Evolutionary conservation across 2,329 filamentous ascomycete genomes (phyloP).

Genomic region (Pleurostoma richardsiae): DNA sequence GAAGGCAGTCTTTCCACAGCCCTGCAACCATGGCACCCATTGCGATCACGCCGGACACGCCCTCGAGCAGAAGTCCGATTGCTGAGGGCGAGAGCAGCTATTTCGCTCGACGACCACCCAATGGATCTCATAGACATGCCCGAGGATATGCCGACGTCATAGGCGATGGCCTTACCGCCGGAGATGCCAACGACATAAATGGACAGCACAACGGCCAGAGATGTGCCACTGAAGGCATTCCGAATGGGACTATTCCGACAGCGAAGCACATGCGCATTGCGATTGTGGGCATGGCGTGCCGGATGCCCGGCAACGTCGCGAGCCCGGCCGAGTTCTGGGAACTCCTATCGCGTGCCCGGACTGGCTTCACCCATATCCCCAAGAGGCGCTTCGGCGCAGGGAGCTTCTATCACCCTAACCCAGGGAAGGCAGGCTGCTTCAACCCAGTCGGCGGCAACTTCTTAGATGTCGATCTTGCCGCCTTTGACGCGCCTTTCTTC

Average conservation of each 20-base stretch:
- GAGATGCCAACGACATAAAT: slow-evolving; percentile 10
- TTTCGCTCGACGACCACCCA: slow-evolving; percentile 4
- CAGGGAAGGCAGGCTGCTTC: slow-evolving; percentile 32
- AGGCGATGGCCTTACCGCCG: slow-evolving; percentile 18
- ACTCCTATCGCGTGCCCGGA: slow-evolving; percentile 31
- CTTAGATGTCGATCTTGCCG: slow-evolving; percentile 37
- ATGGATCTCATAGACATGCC: slow-evolving; percentile 11
- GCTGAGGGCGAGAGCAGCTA: slow-evolving; percentile 18
- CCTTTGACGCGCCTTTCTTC: slow-evolving; percentile 49
- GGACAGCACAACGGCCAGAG: slow-evolving; percentile 10
- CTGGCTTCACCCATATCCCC: slow-evolving; percentile 35
- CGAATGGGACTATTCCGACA: slow-evolving; percentile 1
- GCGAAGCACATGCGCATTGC: slow-evolving; percentile 34
- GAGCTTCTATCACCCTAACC: slow-evolving; percentile 33
- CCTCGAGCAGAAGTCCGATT: slow-evolving; percentile 16
- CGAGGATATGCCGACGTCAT: slow-evolving; percentile 17
- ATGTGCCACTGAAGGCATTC: too few species aligned
- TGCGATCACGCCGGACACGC: slow-evolving; percentile 19
- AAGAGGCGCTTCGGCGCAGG: slow-evolving; percentile 39
- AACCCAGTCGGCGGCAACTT: slow-evolving; percentile 34
- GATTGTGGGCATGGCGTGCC: slow-evolving; percentile 42
- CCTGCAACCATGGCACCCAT: slow-evolving; percentile 18
- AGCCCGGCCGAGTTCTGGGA: slow-evolving; percentile 39
- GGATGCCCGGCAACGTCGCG: slow-evolving; percentile 36
- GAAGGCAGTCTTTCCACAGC: too few species aligned